Conservation (phyloP, 2,329 filamentous ascomycete species). For the Lachnellula occidentalis region DNA sequence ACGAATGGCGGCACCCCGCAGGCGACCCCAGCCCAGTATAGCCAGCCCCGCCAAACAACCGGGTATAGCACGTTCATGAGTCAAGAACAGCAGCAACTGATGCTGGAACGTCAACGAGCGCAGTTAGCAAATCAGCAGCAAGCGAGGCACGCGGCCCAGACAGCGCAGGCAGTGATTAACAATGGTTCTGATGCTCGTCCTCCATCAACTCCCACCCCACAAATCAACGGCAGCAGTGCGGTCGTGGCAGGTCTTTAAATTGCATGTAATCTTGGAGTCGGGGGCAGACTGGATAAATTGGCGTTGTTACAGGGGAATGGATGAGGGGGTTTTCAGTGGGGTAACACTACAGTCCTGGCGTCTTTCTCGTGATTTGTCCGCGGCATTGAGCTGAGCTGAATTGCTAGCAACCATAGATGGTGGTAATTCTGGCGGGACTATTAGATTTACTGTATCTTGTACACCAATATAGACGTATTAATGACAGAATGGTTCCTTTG, state of each 20-base stretch:
- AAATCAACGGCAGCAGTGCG: conserved; percentile 22
- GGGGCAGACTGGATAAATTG: not conserved
- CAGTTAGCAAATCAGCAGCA: conserved; percentile 30
- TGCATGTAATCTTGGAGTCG: not conserved
- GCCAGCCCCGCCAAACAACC: conserved; percentile 14
- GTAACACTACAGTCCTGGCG: not conserved
- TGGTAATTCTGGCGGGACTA: not conserved
- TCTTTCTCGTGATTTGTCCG: not conserved
- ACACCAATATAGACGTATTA: not conserved
- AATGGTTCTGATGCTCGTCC: conserved; percentile 7
- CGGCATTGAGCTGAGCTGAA: not conserved
- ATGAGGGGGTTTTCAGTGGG: not conserved
- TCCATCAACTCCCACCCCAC: conserved; percentile 17
- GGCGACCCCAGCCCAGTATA: conserved; percentile 17
- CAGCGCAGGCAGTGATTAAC: conserved; percentile 11
- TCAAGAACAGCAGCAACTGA: conserved; percentile 29
- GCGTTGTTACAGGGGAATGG: not conserved
- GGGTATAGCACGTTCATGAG: conserved; percentile 29
- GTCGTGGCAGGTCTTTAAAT: conserved; percentile 16
- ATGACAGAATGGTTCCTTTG: not conserved
- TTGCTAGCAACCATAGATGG: not conserved
- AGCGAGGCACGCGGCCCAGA: conserved; percentile 27
- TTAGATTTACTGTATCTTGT: not conserved
- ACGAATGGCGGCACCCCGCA: conserved; percentile 24
- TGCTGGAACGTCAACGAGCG: conserved; percentile 34